Evolutionary conservation across 768 basidiomycete genomes (phyloP), one percentile per base, ranked within the genome.

Genomic region (Suillus subaureus): DNA sequence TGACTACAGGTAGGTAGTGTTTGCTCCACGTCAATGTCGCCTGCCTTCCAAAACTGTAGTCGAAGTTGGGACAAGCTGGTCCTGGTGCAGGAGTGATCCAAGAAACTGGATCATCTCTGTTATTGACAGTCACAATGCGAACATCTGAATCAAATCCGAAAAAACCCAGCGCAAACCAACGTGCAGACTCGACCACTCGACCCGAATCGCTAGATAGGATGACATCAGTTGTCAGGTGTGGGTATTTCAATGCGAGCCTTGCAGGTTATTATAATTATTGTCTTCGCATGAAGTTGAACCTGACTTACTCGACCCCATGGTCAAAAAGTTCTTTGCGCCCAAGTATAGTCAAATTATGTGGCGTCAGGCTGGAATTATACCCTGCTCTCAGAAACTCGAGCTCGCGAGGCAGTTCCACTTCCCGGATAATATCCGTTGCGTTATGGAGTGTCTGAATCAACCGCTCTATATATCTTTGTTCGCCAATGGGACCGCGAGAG

Each of bases 31-130:
- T 60, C 39, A 49, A 16, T 2, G 62, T 64, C 31, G 57, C 65
- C 12, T 64, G 26, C 18, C 23, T 39, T 35, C 65, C 65, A 49
- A 43, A 66, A 35, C 37, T 28, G n/a, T 57, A 56, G 5, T 60
- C 39, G 72, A 76, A 79, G n/a, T 73, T 68, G 31, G 71, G 69
- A 67, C 78, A 79, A 42, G 79, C 77, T 67, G 77, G 65, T 66
- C 76, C 76, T 68, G 77, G 65, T 66, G 74, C 76, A 39, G 77
- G 78, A 49, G 77, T 78, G 64, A 79, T 78, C 76, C 77, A 78
- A 40, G 77, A 77, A 31, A 72, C 65, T 18, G 77, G 75, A 51
- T 67, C 66, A 58, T 64, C 47, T 68, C 75, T 72, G 71, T 79
- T 78, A 3, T 68, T 62, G 66, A 79, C 74, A 31, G 70, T 69